Percentiles rank a stretch among this genome's conserved stretches.
Conservation (phyloP, 371 early-diverging fungal genomes). For the Mucor saturninus region DNA sequence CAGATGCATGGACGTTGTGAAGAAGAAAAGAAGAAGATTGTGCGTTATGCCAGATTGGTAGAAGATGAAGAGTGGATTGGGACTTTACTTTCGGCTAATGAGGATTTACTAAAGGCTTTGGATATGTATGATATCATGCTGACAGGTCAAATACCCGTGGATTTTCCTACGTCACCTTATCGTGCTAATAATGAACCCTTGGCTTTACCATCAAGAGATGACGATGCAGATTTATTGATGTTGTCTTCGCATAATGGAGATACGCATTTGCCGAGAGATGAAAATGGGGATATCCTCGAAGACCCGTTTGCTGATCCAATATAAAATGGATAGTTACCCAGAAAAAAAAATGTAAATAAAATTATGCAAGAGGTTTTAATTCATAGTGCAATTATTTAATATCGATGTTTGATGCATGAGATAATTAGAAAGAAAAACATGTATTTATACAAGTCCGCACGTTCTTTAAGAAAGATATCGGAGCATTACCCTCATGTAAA, state of each 20-base stretch:
- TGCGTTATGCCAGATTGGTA: constrained; percentile 40
- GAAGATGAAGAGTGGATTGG: constrained; percentile 53
- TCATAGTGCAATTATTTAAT: not conserved
- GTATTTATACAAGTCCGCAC: no score
- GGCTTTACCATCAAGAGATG: not conserved
- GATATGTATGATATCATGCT: constrained; percentile 43
- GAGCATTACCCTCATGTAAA: no score
- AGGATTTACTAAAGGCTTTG: constrained; percentile 41
- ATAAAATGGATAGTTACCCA: not conserved
- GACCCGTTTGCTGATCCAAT: constrained; percentile 25
- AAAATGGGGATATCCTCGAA: constrained; percentile 2
- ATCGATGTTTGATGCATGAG: no score
- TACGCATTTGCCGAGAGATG: not conserved
- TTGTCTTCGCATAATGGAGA: not conserved
- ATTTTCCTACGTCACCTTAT: constrained; percentile 1
- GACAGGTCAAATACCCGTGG: constrained; percentile 36
- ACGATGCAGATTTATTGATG: not conserved
- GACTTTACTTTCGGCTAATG: constrained; percentile 44
- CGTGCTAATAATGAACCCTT: not conserved
- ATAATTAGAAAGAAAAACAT: no score
- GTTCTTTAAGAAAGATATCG: no score
- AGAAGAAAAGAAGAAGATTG: constrained; percentile 46
- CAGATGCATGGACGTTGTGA: constrained; percentile 39
- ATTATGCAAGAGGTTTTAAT: not conserved
- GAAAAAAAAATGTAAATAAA: not conserved